Evolutionary conservation across 2,329 filamentous ascomycete genomes (phyloP).

Genomic region (Phaeosphaeriaceae sp.): DNA sequence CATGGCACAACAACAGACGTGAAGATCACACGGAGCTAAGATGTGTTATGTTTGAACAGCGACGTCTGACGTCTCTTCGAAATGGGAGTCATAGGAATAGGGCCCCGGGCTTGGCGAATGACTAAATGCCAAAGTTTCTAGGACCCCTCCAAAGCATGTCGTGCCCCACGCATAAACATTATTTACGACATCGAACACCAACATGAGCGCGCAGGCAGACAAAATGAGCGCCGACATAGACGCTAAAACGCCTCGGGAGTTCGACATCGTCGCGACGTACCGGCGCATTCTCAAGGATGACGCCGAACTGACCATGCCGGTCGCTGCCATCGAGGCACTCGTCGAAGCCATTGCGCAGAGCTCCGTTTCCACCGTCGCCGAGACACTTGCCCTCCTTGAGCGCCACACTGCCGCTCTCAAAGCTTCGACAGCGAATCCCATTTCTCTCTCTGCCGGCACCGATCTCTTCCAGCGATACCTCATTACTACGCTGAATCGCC

Average conservation of each 20-base stretch:
- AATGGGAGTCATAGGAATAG: slow-evolving; percentile 6
- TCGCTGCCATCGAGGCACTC: slow-evolving; percentile 90
- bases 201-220: slow-evolving; percentile 33
- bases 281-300: slow-evolving; percentile 70
- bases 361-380: slow-evolving; percentile 85
- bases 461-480: slow-evolving; percentile 96
- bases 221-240: slow-evolving; percentile 32
- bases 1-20: no score
- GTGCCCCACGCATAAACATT: slow-evolving; percentile 6
- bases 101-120: slow-evolving; percentile 18
- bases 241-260: slow-evolving; percentile 31
- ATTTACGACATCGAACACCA: slow-evolving; percentile 11
- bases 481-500: slow-evolving; percentile 71
- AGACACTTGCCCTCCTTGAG: slow-evolving; percentile 87
- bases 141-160: slow-evolving; percentile 29
- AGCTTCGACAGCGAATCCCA: slow-evolving; percentile 80
- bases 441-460: slow-evolving; percentile 90
- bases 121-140: slow-evolving; percentile 16
- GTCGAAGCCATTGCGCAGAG: slow-evolving; percentile 84
- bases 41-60: neutral
- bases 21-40: neutral
- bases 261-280: slow-evolving; percentile 70
- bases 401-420: slow-evolving; percentile 80
- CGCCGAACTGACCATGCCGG: slow-evolving; percentile 89
- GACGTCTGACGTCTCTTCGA: slow-evolving; percentile 12